Evolutionary conservation across 192 early-diverging fungal species (phyloP).

Genomic region (Cladochytrium replicatum): DNA sequence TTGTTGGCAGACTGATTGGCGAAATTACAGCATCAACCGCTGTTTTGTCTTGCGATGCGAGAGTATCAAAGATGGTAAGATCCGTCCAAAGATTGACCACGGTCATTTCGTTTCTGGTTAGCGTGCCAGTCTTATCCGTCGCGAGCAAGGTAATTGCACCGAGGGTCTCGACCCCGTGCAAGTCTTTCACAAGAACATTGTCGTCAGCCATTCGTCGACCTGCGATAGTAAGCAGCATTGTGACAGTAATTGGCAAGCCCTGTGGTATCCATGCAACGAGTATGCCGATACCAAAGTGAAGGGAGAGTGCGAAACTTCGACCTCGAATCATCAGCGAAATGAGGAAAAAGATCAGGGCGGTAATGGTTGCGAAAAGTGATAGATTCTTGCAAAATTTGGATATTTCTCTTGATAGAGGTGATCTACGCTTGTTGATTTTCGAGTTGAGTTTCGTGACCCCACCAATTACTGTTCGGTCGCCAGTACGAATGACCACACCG

Average conservation of each 20-base stretch:
- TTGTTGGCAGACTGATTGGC: neutral
- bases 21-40: neutral
- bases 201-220: constrained; percentile 40
- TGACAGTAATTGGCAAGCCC: constrained; percentile 45
- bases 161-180: constrained; percentile 55
- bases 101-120: constrained; percentile 53
- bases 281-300: constrained; percentile 48
- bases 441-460: constrained; percentile 33
- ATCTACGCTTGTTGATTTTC: constrained; percentile 20
- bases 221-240: constrained; percentile 42
- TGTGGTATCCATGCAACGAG: constrained; percentile 50
- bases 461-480: constrained; percentile 35
- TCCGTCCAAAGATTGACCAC: constrained; percentile 38
- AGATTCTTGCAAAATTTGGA: constrained; percentile 37
- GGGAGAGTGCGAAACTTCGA: constrained; percentile 24
- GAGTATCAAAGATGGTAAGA: constrained; percentile 4
- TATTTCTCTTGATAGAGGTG: constrained; percentile 37
- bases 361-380: constrained; percentile 28
- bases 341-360: constrained; percentile 42
- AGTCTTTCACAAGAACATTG: constrained; percentile 51
- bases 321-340: constrained; percentile 24
- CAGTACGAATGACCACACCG: constrained; percentile 39
- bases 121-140: constrained; percentile 66
- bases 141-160: constrained; percentile 52
- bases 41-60: neutral